phyloP scores from a whole-genome alignment of 208 protist species.

The Paratrypanosoma confusum region DNA sequence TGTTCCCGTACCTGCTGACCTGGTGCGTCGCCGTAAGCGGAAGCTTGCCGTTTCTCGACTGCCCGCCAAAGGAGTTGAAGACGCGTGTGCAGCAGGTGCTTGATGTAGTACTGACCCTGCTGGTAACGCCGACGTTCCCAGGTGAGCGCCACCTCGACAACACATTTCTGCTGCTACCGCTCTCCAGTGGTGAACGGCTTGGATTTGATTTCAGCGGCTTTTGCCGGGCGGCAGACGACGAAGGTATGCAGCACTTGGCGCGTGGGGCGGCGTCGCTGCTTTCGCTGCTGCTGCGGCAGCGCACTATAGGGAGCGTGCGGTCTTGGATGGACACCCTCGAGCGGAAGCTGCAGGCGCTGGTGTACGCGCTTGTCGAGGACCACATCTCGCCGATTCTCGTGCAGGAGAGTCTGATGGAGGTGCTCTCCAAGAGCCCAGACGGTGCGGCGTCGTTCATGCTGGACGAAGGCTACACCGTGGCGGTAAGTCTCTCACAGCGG shows the following conservation, averaged over 20 bases:
- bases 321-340: slow-evolving; percentile 78
- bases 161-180: slow-evolving; percentile 31
- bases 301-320: slow-evolving; percentile 43
- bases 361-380: slow-evolving; percentile 53
- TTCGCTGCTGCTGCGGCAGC: slow-evolving; percentile 43
- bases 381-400: slow-evolving; percentile 65
- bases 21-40: slow-evolving; percentile 51
- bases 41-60: background rate
- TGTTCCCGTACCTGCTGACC: slow-evolving; percentile 65
- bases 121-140: slow-evolving; percentile 38
- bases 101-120: slow-evolving; percentile 55
- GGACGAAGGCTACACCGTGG: slow-evolving; percentile 50
- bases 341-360: slow-evolving; percentile 44
- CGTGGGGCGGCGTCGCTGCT: slow-evolving; percentile 69
- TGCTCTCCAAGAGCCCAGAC: slow-evolving; percentile 56
- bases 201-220: slow-evolving; percentile 51
- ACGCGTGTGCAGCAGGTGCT: slow-evolving; percentile 48
- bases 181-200: slow-evolving; percentile 1
- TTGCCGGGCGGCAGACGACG: slow-evolving; percentile 23
- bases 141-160: slow-evolving; percentile 36
- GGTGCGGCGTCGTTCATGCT: slow-evolving; percentile 48
- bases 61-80: slow-evolving; percentile 23
- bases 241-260: slow-evolving; percentile 59
- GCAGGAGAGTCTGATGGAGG: slow-evolving; percentile 53
- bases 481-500: slow-evolving; percentile 40